Evolutionary conservation across 805 yeast species (phyloP), one percentile per base, ranked within the genome.

Genomic region (Candida mattraensis): DNA sequence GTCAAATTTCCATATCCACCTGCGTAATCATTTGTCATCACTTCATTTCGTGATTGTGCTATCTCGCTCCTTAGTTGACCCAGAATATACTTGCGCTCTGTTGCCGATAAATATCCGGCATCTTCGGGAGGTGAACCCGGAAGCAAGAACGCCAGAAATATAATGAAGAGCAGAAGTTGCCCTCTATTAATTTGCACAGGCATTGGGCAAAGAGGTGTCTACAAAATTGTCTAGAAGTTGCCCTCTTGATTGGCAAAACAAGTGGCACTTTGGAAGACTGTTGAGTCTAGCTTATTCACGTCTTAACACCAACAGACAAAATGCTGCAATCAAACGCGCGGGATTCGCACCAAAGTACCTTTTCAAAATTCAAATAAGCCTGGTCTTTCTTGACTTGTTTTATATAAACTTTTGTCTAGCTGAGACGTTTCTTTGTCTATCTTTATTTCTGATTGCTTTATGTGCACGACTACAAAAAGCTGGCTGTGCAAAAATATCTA

Each of bases 1-100:
- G 93, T 83, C 11, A 86, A 56, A 48, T 84, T 82, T 1, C 84
- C 83, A 53, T 79, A 80, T 5, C 85, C 87, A 4, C 60, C 41
- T 13, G 53, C 36, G 54, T 71, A 80, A 1, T 72, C 66, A 27
- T 74, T 55, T 24, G 67, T 61, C 10, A 44, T 47, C 21, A 81
- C 56, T 1, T 57, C 20, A 15, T 56, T 44, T 16, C 61, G 35
- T 54, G 69, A 45, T 47, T 47, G 42, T 47, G 45, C 30, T 52
- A 55, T 42, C 40, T 50, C 69, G 20, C 60, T 50, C 30, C 62
- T 66, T 32, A 72, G 60, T 8, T 56, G 50, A n/a, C 56, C 45
- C 11, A 74, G 32, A 10, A 61, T 54, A 13, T 44, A n/a, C 9
- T 47, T 33, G 11, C 54, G 48, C 17, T 49, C 50, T 7, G 37